A percentile compares a stretch with the other conserved stretches of the same genome.
phyloP scores from a whole-genome alignment of 108 stramenopile species.

The Pseudonitzschia delicatissima region DNA sequence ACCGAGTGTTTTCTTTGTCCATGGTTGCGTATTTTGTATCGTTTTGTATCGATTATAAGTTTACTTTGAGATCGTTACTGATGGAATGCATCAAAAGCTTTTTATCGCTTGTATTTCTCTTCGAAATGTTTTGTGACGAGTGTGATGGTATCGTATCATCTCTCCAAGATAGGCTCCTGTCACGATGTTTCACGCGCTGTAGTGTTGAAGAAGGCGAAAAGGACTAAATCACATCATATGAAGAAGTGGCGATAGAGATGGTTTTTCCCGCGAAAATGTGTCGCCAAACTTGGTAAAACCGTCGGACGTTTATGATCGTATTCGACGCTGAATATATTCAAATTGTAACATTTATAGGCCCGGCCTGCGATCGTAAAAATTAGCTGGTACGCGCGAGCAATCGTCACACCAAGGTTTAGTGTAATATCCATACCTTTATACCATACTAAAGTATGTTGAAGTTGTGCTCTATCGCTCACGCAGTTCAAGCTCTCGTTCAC shows the following conservation, averaged over 20 bases:
- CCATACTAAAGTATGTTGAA: not conserved
- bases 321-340: not conserved
- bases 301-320: not conserved
- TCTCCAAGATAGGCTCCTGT: too few species aligned
- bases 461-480: too few species aligned
- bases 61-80: not conserved
- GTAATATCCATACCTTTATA: not conserved
- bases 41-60: not conserved
- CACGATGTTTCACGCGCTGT: too few species aligned
- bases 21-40: constrained; percentile 1
- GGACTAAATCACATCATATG: not conserved
- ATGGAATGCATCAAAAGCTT: not conserved
- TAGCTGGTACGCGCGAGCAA: not conserved
- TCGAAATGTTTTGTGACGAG: not conserved
- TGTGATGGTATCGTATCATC: not conserved
- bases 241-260: not conserved
- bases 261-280: constrained; percentile 3
- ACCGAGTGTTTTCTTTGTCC: constrained; percentile 19
- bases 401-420: not conserved
- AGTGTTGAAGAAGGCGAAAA: too few species aligned
- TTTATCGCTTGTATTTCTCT: not conserved
- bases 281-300: not conserved
- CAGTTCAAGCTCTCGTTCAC: too few species aligned
- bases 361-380: not conserved
- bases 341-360: not conserved